A percentile compares a stretch with the other conserved stretches of the same genome.
Evolutionary conservation across 805 yeast species (phyloP).

Genomic region (Wickerhamiella sergipiensis): DNA sequence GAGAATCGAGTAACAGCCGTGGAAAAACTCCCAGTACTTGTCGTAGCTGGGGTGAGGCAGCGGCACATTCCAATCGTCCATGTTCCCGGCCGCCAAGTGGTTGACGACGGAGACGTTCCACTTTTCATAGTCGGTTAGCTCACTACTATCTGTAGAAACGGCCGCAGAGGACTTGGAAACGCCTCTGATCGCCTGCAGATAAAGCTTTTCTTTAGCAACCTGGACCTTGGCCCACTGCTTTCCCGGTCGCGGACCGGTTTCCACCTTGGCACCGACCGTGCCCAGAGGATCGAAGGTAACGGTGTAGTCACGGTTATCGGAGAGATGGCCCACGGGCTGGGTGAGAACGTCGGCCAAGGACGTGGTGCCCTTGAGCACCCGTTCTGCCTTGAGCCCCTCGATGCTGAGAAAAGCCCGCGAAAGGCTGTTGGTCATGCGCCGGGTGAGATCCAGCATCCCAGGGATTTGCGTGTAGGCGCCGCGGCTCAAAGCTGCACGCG

Average conservation of each 20-base stretch:
- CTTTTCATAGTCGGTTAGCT: conserved; percentile 27
- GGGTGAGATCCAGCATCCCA: conserved; percentile 50
- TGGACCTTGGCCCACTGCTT: conserved; percentile 6
- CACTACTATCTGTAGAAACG: conserved; percentile 4
- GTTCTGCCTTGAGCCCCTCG: conserved; percentile 18
- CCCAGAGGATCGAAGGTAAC: conserved; percentile 26
- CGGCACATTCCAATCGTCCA: not conserved
- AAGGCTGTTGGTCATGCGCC: conserved; percentile 37
- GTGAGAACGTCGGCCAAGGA: conserved; percentile 7
- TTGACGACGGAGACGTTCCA: conserved; percentile 23
- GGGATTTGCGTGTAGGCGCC: conserved; percentile 51
- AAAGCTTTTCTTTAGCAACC: conserved; percentile 8
- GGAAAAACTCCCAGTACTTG: conserved; percentile 19
- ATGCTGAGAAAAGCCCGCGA: conserved; percentile 23
- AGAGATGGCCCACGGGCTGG: conserved; percentile 6
- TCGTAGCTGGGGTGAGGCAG: not conserved
- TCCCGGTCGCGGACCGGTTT: conserved; percentile 9
- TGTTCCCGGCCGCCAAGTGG: conserved; percentile 8
- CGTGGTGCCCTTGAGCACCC: conserved; percentile 12
- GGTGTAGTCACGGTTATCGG: conserved; percentile 49
- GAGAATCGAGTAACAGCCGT: conserved; percentile 17
- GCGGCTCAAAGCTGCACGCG: conserved; percentile 41
- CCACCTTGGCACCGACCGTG: not conserved
- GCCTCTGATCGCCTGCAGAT: conserved; percentile 3
- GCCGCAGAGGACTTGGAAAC: not conserved